A percentile compares a stretch with the other conserved stretches of the same genome.
phyloP scores from a whole-genome alignment of 768 basidiomycete genomes.

The Dentipellis sp. region DNA sequence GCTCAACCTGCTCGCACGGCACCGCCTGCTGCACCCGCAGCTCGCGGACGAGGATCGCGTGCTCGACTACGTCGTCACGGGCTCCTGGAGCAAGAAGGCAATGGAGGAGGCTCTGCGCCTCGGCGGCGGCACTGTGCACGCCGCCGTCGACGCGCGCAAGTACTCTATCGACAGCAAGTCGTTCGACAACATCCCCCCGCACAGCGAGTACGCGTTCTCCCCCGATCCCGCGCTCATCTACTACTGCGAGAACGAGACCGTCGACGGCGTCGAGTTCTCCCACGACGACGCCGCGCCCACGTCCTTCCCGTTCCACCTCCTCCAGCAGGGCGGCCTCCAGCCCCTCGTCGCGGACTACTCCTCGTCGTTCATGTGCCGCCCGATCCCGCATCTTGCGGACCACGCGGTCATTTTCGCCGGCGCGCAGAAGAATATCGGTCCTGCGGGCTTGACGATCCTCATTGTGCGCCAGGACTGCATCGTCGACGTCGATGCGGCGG shows the following conservation, averaged over 20 bases:
- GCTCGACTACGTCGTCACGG: constrained; percentile 88
- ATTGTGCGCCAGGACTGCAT: constrained; percentile 94
- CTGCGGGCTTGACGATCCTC: constrained; percentile 85
- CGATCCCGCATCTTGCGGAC: constrained; percentile 78
- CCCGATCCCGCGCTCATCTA: constrained; percentile 83
- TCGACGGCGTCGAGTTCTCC: constrained; percentile 88
- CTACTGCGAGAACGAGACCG: constrained; percentile 99
- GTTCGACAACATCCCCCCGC: constrained; percentile 74
- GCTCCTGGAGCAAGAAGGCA: constrained; percentile 87
- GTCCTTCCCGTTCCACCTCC: constrained; percentile 47
- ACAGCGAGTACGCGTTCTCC: constrained; percentile 67
- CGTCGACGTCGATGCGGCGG: constrained; percentile 79
- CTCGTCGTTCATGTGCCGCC: constrained; percentile 93
- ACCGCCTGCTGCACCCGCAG: constrained; percentile 66
- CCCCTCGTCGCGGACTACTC: constrained; percentile 95
- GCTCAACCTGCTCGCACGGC: constrained; percentile 82
- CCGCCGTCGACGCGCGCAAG: constrained; percentile 62
- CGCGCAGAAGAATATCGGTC: constrained; percentile 96
- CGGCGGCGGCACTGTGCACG: constrained; percentile 44
- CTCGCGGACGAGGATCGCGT: constrained; percentile 41
- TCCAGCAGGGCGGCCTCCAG: constrained; percentile 44
- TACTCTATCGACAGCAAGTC: constrained; percentile 57
- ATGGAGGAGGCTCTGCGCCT: constrained; percentile 74
- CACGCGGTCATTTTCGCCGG: constrained; percentile 96
- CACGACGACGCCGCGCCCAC: constrained; percentile 40